Conservation (phyloP, 805 yeast genomes). For the Candida arabinofermentans region DNA sequence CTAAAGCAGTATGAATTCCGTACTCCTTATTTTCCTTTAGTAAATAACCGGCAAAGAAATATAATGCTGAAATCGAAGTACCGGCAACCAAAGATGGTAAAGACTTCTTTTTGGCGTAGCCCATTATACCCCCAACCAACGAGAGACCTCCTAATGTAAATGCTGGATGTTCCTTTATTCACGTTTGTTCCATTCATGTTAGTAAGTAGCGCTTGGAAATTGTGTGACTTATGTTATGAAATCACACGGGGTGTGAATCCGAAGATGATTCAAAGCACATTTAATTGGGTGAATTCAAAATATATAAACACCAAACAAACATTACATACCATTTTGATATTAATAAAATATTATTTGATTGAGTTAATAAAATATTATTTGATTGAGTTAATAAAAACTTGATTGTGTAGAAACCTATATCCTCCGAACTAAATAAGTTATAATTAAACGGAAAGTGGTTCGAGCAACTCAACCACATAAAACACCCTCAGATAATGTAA, state of each 20-base stretch:
- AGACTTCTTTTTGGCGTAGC: slow-evolving; percentile 55
- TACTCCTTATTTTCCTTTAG: slow-evolving; percentile 67
- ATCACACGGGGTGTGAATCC: neutral
- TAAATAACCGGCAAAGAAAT: slow-evolving; percentile 72
- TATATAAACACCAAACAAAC: too few species aligned
- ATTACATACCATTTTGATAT: too few species aligned
- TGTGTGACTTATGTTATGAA: neutral
- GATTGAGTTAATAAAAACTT: too few species aligned
- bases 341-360: too few species aligned
- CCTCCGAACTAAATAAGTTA: too few species aligned
- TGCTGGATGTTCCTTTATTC: slow-evolving; percentile 27
- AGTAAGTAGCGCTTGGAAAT: neutral
- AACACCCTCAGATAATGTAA: too few species aligned
- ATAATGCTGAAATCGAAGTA: slow-evolving; percentile 50
- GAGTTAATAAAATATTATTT: too few species aligned
- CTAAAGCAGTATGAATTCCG: slow-evolving; percentile 79
- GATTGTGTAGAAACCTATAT: too few species aligned
- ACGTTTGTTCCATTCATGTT: neutral
- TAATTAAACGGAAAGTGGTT: too few species aligned
- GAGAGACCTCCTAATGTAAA: slow-evolving; percentile 26
- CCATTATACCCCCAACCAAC: slow-evolving; percentile 31
- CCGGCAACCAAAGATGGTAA: slow-evolving; percentile 83
- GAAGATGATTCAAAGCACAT: too few species aligned
- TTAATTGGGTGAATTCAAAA: too few species aligned
- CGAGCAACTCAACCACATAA: too few species aligned